Conservation (phyloP, 2,329 filamentous ascomycete genomes). For the Iodosphaeria phyllophila region DNA sequence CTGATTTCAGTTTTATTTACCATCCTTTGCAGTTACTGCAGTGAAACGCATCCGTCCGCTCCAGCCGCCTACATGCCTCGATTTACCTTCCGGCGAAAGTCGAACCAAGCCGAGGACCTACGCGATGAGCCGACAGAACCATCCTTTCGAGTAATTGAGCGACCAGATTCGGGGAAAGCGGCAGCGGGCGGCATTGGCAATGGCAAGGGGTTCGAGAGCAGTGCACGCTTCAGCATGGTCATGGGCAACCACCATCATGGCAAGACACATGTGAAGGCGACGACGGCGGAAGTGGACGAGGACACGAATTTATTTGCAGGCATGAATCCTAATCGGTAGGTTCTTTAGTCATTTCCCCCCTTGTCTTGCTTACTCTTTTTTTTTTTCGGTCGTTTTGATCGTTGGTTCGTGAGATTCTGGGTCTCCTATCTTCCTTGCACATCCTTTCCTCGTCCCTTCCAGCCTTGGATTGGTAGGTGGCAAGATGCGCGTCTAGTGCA, state of each 20-base stretch:
- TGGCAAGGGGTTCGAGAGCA: constrained; percentile 31
- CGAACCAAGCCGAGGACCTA: constrained; percentile 33
- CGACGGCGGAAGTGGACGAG: constrained; percentile 17
- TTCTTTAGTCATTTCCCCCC: constrained; percentile 7
- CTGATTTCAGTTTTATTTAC: too few relatives aligned
- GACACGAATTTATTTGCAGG: constrained; percentile 40
- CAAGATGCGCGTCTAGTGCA: neutral
- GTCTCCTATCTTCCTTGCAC: neutral
- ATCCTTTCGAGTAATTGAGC: constrained; percentile 40
- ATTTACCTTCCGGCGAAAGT: constrained; percentile 44
- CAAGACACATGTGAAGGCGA: constrained; percentile 19
- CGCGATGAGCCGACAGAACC: constrained; percentile 31
- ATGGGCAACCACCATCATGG: too few relatives aligned
- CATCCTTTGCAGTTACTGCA: constrained; percentile 10
- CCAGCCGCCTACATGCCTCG: constrained; percentile 34
- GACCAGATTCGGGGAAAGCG: constrained; percentile 25
- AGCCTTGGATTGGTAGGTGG: constrained; percentile 1
- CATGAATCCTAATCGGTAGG: constrained; percentile 36
- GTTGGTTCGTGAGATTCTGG: neutral
- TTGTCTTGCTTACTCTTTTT: constrained; percentile 2
- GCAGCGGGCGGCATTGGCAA: too few relatives aligned
- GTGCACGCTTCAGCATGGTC: constrained; percentile 22
- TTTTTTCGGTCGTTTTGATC: constrained; percentile 2
- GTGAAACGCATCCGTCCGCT: constrained; percentile 4
- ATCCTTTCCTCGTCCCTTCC: neutral